Conservation (phyloP, 2,329 filamentous ascomycete genomes). For the Aspergillus hortae region DNA sequence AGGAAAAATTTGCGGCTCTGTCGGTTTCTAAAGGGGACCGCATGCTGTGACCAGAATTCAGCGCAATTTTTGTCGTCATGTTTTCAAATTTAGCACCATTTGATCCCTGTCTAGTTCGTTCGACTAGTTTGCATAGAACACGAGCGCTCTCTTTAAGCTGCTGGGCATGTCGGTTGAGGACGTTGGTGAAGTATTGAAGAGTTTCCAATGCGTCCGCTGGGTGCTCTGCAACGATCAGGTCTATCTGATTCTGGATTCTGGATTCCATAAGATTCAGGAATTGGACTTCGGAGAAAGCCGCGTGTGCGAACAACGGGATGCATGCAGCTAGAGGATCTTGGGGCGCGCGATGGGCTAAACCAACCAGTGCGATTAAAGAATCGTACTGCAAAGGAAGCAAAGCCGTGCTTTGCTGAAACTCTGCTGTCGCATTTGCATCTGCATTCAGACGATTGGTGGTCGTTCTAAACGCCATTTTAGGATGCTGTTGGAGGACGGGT, state of each 20-base stretch:
- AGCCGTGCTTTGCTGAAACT: constrained; percentile 3
- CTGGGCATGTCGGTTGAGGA: constrained; percentile 3
- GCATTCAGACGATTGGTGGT: constrained; percentile 1
- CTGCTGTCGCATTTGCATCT: not conserved
- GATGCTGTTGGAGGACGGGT: constrained; percentile 4
- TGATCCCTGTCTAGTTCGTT: not conserved
- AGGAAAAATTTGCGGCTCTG: not conserved
- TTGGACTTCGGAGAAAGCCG: constrained; percentile 5
- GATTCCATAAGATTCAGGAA: constrained; percentile 5
- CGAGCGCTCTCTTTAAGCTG: constrained; percentile 3
- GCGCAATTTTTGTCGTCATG: not conserved
- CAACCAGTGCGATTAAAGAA: constrained; percentile 1
- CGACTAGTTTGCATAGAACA: not conserved
- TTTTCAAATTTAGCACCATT: not conserved
- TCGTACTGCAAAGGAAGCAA: constrained; percentile 5
- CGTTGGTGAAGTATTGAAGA: constrained; percentile 4
- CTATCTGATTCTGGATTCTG: not conserved
- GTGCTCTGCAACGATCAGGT: not conserved
- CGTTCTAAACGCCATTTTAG: constrained; percentile 5
- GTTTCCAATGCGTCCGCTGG: constrained; percentile 1
- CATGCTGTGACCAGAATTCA: not conserved
- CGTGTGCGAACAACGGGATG: constrained; percentile 4
- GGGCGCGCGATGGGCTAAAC: constrained; percentile 2
- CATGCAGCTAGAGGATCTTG: constrained; percentile 1
- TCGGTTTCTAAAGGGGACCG: too few species aligned